Evolutionary conservation across 1,284 basidiomycete species (phyloP).

Genomic region (Peniophora sp.): DNA sequence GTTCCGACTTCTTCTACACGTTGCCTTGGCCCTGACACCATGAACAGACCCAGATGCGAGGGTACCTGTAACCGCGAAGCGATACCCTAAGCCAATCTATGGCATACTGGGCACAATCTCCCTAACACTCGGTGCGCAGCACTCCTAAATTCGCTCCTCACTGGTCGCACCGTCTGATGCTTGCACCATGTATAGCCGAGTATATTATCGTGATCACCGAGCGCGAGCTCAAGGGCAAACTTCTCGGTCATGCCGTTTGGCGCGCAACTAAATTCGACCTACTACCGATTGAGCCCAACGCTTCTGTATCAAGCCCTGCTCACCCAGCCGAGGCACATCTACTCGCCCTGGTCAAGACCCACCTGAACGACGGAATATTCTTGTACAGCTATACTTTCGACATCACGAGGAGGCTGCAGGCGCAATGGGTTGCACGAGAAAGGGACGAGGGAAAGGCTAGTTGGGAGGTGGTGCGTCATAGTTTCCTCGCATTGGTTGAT

Average conservation of each 20-base stretch:
- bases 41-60: slow-evolving; percentile 45
- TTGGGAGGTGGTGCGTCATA: slow-evolving; percentile 60
- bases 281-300: slow-evolving; percentile 71
- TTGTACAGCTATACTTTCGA: slow-evolving; percentile 93
- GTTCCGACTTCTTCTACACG: background rate
- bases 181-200: slow-evolving; percentile 55
- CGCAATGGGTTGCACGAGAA: slow-evolving; percentile 58
- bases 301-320: slow-evolving; percentile 58
- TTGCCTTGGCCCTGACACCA: slow-evolving; percentile 6
- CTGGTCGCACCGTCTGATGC: too few species aligned
- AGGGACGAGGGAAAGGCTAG: slow-evolving; percentile 47
- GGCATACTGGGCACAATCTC: slow-evolving; percentile 85
- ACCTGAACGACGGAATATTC: slow-evolving; percentile 75
- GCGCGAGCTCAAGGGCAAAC: slow-evolving; percentile 69
- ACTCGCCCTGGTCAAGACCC: slow-evolving; percentile 79
- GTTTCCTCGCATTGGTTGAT: background rate
- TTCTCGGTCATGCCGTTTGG: slow-evolving; percentile 84
- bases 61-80: slow-evolving; percentile 44
- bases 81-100: slow-evolving; percentile 60
- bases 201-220: slow-evolving; percentile 89
- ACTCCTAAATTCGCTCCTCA: slow-evolving; percentile 1
- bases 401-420: slow-evolving; percentile 83
- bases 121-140: slow-evolving; percentile 68
- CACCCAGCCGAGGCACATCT: slow-evolving; percentile 88
- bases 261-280: slow-evolving; percentile 89